Evolutionary conservation across 2,329 filamentous ascomycete species (phyloP), one percentile per base, ranked within the genome.

Genomic region (Apiospora sp.): DNA sequence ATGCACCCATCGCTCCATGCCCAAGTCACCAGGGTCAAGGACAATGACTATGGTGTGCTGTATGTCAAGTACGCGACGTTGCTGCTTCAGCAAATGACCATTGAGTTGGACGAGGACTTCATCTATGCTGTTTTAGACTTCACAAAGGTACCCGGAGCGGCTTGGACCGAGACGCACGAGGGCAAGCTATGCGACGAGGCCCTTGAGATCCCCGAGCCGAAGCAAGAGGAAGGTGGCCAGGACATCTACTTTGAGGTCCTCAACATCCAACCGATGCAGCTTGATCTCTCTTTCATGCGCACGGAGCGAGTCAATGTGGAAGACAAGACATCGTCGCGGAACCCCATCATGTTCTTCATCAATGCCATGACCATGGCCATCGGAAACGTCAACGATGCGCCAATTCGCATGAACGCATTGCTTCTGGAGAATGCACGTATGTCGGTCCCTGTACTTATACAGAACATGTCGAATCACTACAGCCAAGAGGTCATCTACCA

Each of bases 331-430:
- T 94, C 94, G 19, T 94, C 94, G 1, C 91, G 90, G 58, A 99
- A 98, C 80, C 97, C 97, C 0, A 88, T 99, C 82, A 98, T 98
- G 95, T 99, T 98, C 85, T 95, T 98, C 81, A 92, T 98, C 82
- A 98, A 99, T 80, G 94, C 98, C 76, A 92, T 99, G 86, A 98
- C 97, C 0, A 99, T 99, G 96, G 97, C 96, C 19, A 96, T 99
- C 79, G 96, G 96, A 75, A 99, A 99, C 79, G 94, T 99, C 86
- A 99, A 99, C 79, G 97, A 99, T 83, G 96, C 96, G 8, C 97
- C 96, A 0, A 92, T 99, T 71, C 92, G 94, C 68, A 91, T 99
- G 80, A 99, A 98, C 75, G 94, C 96, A 0, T 86, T 99, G 34
- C 93, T 99, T 85, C 85, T 99, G 34, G 96, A 99, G 82, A 99